Percentiles rank a stretch among this genome's conserved stretches.
Conservation (phyloP, 106 monocot species). For the Acorus gramineus region DNA sequence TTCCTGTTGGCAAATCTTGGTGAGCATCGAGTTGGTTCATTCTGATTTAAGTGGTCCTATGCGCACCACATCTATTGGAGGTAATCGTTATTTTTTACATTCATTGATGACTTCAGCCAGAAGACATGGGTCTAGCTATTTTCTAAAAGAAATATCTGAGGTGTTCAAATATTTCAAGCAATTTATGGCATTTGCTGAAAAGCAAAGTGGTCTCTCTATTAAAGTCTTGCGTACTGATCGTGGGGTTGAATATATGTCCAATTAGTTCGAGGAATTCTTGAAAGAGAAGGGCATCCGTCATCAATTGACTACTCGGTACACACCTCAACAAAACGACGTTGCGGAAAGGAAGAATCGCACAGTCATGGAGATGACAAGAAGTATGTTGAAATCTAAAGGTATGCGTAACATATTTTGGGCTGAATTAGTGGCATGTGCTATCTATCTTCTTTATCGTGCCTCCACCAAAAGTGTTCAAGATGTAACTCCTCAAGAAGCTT, state of each 20-base stretch:
- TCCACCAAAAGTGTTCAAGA: neutral
- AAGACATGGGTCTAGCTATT: neutral
- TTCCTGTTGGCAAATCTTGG: constrained; percentile 1
- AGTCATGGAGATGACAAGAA: neutral
- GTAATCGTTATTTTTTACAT: neutral
- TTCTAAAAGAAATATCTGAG: neutral
- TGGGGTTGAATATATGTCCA: neutral
- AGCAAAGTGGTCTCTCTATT: neutral
- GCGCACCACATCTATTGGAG: neutral
- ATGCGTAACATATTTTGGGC: neutral
- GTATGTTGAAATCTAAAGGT: neutral
- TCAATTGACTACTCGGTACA: neutral
- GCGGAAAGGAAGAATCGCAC: neutral
- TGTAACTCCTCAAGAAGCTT: neutral
- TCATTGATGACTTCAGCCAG: neutral
- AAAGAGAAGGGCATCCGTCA: neutral
- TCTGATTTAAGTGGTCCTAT: neutral
- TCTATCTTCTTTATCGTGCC: neutral
- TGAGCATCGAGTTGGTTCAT: neutral
- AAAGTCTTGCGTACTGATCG: neutral
- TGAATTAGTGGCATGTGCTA: neutral
- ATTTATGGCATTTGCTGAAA: neutral
- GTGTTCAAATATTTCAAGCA: neutral
- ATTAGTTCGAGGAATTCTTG: neutral
- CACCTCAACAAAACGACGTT: neutral